Evolutionary conservation across 768 basidiomycete species (phyloP).

Genomic region (Russula lepida): DNA sequence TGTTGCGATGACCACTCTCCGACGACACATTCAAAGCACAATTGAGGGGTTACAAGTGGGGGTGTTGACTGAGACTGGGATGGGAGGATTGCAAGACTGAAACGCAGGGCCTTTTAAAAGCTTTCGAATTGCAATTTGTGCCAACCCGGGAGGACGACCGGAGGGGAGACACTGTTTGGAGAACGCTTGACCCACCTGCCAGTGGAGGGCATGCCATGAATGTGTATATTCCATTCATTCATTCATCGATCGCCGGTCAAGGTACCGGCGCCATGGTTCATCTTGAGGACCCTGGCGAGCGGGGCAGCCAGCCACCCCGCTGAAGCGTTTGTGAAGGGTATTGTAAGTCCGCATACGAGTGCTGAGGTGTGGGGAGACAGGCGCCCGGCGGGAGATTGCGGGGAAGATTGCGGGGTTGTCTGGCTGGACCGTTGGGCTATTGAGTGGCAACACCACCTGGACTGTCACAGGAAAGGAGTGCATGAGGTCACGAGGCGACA

Average conservation of each 20-base stretch:
- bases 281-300: constrained; percentile 1
- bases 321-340: constrained; percentile 18
- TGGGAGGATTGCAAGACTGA: not conserved
- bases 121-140: constrained; percentile 17
- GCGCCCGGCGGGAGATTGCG: constrained; percentile 8
- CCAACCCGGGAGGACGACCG: not conserved
- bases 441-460: not conserved
- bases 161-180: not conserved
- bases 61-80: not conserved
- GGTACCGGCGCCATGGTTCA: constrained; percentile 7
- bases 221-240: not conserved
- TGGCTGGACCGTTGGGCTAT: not conserved
- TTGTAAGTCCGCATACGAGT: constrained; percentile 12
- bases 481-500: constrained; percentile 10
- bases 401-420: constrained; percentile 2
- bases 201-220: constrained; percentile 8
- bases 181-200: constrained; percentile 1
- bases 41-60: not conserved
- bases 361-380: not conserved
- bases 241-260: constrained; percentile 15
- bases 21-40: constrained; percentile 13
- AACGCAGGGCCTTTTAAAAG: constrained; percentile 10
- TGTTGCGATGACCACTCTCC: not conserved
- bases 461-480: not conserved
- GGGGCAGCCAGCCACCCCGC: constrained; percentile 2